Conservation (phyloP, 306 rosid genomes). For the Cicer chorassanicum region DNA sequence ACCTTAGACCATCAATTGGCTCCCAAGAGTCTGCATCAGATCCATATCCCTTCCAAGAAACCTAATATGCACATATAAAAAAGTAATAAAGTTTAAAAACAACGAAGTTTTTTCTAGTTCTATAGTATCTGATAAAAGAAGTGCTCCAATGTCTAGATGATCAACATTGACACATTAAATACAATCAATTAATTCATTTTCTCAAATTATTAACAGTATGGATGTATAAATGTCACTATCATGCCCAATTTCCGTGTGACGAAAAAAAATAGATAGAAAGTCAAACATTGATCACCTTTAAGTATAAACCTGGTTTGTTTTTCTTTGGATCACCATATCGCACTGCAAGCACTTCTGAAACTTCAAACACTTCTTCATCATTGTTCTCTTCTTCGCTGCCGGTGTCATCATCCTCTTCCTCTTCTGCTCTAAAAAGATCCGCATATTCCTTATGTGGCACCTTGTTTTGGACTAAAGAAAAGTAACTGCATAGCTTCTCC, state of each 20-base stretch:
- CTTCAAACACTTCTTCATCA: slow-evolving; percentile 64
- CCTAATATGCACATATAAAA: slow-evolving; percentile 46
- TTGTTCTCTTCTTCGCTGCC: slow-evolving; percentile 29
- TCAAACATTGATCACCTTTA: slow-evolving; percentile 55
- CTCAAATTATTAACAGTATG: too few species aligned
- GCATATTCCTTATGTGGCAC: slow-evolving; percentile 51
- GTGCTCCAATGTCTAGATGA: too few species aligned
- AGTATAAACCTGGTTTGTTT: slow-evolving; percentile 52
- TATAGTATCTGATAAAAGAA: too few species aligned
- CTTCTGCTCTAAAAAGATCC: slow-evolving; percentile 45
- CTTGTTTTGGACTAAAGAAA: slow-evolving; percentile 48
- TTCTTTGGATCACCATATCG: slow-evolving; percentile 65
- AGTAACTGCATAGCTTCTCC: slow-evolving; percentile 64
- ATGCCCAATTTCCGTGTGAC: too few species aligned
- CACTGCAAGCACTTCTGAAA: slow-evolving; percentile 53
- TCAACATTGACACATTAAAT: too few species aligned
- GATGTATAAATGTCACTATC: too few species aligned
- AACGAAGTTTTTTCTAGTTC: not conserved
- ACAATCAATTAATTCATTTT: too few species aligned
- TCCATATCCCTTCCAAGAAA: slow-evolving; percentile 81
- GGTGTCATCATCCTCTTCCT: slow-evolving; percentile 51
- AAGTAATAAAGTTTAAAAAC: not conserved
- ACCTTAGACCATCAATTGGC: slow-evolving; percentile 72
- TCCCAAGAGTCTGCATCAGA: slow-evolving; percentile 78
- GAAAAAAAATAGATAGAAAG: not conserved